Conservation (phyloP, 169 alveolate species). For the Babesia divergens region DNA sequence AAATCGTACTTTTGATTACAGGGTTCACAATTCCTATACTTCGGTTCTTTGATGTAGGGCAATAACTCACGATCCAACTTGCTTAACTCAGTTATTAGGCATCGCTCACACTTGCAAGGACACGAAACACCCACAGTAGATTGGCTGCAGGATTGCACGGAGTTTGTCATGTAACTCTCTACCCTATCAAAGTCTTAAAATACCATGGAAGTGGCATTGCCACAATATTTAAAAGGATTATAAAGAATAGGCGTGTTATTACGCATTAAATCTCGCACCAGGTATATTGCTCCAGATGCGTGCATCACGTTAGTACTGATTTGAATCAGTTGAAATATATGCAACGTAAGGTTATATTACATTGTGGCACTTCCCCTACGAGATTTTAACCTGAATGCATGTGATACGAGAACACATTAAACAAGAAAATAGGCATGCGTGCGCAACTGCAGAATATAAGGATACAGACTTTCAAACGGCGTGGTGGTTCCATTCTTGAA, state of each 20-base stretch:
- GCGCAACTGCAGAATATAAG: neutral
- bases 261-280: neutral
- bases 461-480: neutral
- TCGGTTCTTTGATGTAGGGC: neutral
- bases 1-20: neutral
- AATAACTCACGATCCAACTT: neutral
- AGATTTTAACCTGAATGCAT: neutral
- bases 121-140: neutral
- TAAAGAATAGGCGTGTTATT: neutral
- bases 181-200: neutral
- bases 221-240: neutral
- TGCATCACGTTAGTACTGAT: neutral
- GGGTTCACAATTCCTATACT: constrained; percentile 20
- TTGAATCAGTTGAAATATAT: neutral
- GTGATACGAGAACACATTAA: neutral
- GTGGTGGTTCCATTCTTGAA: neutral
- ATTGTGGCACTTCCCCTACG: neutral
- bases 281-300: neutral
- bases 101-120: neutral
- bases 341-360: neutral
- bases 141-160: neutral
- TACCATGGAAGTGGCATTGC: neutral
- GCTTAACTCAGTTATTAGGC: constrained; percentile 8
- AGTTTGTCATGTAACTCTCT: neutral
- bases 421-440: neutral